These are phyloP conservation scores for Scytalidium sp. DNA, from an alignment of 2,329 filamentous ascomycete genomes.

Conservation along the genomic window DNA sequence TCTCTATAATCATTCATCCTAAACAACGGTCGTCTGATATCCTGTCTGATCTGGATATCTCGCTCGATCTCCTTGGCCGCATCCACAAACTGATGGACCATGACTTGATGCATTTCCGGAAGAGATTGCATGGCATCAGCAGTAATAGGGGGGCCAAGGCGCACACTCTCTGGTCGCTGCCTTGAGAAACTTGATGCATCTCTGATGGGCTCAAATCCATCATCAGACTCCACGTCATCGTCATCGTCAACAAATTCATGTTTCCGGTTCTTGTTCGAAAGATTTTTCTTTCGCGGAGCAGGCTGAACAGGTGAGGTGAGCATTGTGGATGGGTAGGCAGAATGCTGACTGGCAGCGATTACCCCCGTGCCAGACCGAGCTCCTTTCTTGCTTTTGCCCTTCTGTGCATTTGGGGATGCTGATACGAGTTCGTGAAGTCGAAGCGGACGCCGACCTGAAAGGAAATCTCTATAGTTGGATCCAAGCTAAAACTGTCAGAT, in stretches of 20 bases:
- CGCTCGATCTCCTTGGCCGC: constrained; percentile 60
- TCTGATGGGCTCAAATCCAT: constrained; percentile 25
- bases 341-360: constrained; percentile 24
- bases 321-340: constrained; percentile 60
- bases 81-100: constrained; percentile 63
- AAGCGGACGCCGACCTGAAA: constrained; percentile 23
- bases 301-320: constrained; percentile 61
- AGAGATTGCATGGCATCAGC: constrained; percentile 52
- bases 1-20: constrained; percentile 66
- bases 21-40: constrained; percentile 59
- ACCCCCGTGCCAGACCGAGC: constrained; percentile 18
- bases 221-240: constrained; percentile 16
- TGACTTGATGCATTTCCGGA: constrained; percentile 56
- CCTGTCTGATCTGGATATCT: constrained; percentile 56
- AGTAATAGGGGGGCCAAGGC: constrained; percentile 57
- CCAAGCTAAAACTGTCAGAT: constrained; percentile 30
- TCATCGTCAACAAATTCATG: constrained; percentile 36
- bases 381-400: constrained; percentile 4
- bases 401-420: constrained; percentile 18
- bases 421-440: constrained; percentile 24
- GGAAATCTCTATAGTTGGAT: constrained; percentile 19
- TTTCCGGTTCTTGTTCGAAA: constrained; percentile 27
- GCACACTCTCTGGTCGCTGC: constrained; percentile 19
- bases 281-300: constrained; percentile 30
- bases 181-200: constrained; percentile 41